Evolutionary conservation across 176 grass and related monocot species (phyloP), one percentile per base, ranked within the genome.

Genomic region (Calamus simplicifolius): DNA sequence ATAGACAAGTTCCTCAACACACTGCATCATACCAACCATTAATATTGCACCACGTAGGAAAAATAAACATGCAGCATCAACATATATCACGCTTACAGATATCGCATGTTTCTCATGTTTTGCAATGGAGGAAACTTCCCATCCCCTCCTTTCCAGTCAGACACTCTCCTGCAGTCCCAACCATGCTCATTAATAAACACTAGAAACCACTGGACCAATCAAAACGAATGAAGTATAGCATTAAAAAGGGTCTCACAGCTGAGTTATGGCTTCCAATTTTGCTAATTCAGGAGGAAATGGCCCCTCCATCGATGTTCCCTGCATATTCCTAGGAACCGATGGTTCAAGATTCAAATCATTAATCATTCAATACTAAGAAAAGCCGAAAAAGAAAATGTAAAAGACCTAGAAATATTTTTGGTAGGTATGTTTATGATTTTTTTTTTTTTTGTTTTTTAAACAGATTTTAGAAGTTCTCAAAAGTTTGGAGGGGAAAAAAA

Each of bases 1-100:
- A 69, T 57, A n/a, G 67, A 58, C 31, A 69, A 17, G 67, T 69
- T 69, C 54, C 67, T 57, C 8, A 69, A 57, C 10, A 69, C 67
- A 18, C 67, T 69, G 21, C 30, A 58, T 48, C 8, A 18, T 16
- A 43, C 35, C 7, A 13, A 43, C 35, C 12, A 43, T 10, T 43
- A 43, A 43, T 43, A 43, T 43, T 43, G 8, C 1, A 43, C 12
- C 12, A 43, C 2, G 8, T 43, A 43, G 35, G 35, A 43, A 3
- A 43, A 38, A 43, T 13, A 43, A 13, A 43, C 35, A 43, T 2
- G 0, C 35, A 10, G 0, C 35, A 13, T 43, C 35, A 7, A 8
- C 31, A 3, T 43, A 13, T 12, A 12, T 43, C 35, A 43, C 25
- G 19, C 63, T 66, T 66, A 66, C 63, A 66, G 50, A 29, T 54